Base-by-base conservation (phyloP, 768 basidiomycete genomes). In the Mycena rosella region DNA sequence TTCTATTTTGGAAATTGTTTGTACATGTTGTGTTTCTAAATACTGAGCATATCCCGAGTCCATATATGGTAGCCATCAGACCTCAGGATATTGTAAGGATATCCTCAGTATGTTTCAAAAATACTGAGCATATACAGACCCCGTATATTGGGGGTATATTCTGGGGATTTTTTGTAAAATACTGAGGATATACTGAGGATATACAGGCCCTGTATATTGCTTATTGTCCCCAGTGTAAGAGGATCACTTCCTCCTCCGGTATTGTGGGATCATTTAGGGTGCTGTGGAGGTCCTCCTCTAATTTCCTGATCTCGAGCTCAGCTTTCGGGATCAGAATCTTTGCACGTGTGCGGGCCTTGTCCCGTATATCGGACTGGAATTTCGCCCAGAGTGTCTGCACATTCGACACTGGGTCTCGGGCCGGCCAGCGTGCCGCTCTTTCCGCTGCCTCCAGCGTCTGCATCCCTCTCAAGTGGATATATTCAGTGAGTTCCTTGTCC, bases 391-490 rank as follows among this genome's bases (percentile, higher is more conserved):
- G 17, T 13, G 22, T 55, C 34, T 55, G 53, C 34, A 38, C 14
- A 38, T 55, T n/a, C 2, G 5, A 8, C 34, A 38, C 34, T 13
- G 34, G 34, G 53, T 55, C 53, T 13, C 53, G 53, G 36, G 6
- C 22, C n/a, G 53, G 53, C 53, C 53, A 55, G 30, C 24, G 6
- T 24, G 66, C 58, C 42, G 78, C 74, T 56, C 71, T 73, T 2
- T 74, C 29, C 20, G 73, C 10, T 44, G 56, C 63, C 13, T 0
- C 24, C 13, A 76, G 76, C 2, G 79, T 71, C 2, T 65, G 32
- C 78, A 78, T 80, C 26, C 70, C 27, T 49, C 22, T 47, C 44
- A n/a, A 1, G 78, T 63, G n/a, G 24, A 71, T 65, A 22, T 36
- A 57, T 18, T 47, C 17, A 18, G 29, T n/a, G 11, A 69, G 56